These are phyloP conservation scores for Phytophthora palmivora DNA, from an alignment of 352 stramenopile genomes.

Conservation along the genomic window DNA sequence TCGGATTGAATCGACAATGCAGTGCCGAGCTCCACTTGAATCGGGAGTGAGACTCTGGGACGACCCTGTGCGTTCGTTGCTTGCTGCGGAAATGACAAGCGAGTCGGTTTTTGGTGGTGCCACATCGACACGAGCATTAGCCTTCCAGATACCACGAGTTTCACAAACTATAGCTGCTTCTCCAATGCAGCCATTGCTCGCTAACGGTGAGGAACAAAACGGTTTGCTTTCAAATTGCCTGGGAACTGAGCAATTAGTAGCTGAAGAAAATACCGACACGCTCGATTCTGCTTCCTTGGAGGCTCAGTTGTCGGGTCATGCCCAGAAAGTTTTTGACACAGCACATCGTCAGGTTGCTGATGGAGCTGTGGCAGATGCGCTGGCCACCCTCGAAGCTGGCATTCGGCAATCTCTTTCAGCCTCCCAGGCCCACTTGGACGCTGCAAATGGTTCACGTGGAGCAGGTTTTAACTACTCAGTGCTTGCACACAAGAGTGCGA, in stretches of 20 bases:
- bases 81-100: constrained; percentile 64
- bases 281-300: not conserved
- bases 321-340: constrained; percentile 22
- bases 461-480: constrained; percentile 54
- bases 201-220: not conserved
- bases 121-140: constrained; percentile 42
- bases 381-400: constrained; percentile 52
- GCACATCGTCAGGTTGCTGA: constrained; percentile 19
- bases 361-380: constrained; percentile 43
- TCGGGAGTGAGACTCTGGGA: constrained; percentile 43
- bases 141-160: constrained; percentile 18
- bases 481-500: constrained; percentile 43
- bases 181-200: not conserved
- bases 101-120: constrained; percentile 60
- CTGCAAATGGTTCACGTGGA: constrained; percentile 25
- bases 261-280: not conserved
- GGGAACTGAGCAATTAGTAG: not conserved
- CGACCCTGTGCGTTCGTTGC: constrained; percentile 54
- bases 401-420: constrained; percentile 54
- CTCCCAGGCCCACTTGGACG: constrained; percentile 28
- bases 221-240: not conserved
- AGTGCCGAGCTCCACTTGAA: constrained; percentile 20
- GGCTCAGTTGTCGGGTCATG: constrained; percentile 18
- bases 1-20: constrained; percentile 44
- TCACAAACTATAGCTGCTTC: not conserved